A percentile compares a stretch with the other conserved stretches of the same genome.
phyloP scores from a whole-genome alignment of 257 asterid genomes.

The Gentiana dahurica region DNA sequence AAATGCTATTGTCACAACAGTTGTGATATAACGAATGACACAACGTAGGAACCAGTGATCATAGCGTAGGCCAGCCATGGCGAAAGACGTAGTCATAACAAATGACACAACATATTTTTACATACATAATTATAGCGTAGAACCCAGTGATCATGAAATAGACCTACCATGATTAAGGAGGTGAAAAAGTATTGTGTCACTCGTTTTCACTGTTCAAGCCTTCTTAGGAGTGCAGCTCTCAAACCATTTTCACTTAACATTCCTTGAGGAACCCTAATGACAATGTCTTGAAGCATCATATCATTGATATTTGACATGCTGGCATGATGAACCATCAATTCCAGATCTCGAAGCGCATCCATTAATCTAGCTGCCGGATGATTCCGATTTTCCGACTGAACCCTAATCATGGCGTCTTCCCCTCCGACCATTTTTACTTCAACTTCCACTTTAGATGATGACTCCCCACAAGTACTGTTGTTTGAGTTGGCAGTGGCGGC shows the following conservation, averaged over 20 bases:
- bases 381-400: constrained; percentile 41
- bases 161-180: too few species aligned
- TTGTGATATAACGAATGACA: too few species aligned
- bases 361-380: constrained; percentile 55
- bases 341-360: constrained; percentile 52
- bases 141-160: too few species aligned
- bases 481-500: too few species aligned
- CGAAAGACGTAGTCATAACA: too few species aligned
- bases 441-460: constrained; percentile 15
- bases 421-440: constrained; percentile 65
- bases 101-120: too few species aligned
- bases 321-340: constrained; percentile 61
- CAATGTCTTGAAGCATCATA: constrained; percentile 66
- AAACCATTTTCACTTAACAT: constrained; percentile 24
- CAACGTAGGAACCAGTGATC: too few species aligned
- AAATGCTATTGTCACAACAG: too few species aligned
- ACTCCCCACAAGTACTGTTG: too few species aligned
- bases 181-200: too few species aligned
- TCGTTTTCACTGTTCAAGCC: constrained; percentile 18
- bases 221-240: constrained; percentile 34
- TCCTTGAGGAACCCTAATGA: constrained; percentile 35
- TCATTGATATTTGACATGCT: constrained; percentile 61
- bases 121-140: too few species aligned
- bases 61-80: too few species aligned
- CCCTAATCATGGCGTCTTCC: constrained; percentile 62